phyloP scores from a whole-genome alignment of 164 flowering plant genomes.

The Euptelea pleiosperma region DNA sequence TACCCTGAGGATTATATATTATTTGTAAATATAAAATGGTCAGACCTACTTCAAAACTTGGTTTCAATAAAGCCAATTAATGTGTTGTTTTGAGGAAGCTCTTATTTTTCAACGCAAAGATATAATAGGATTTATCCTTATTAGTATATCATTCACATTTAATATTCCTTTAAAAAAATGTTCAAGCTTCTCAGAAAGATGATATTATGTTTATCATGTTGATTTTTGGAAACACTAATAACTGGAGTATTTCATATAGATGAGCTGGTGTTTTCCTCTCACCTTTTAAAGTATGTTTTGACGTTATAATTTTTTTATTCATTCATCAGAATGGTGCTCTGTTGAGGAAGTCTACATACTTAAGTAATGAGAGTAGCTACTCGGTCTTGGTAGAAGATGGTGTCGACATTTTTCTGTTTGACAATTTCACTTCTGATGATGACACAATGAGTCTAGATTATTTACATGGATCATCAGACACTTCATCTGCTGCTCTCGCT shows the following conservation, averaged over 20 bases:
- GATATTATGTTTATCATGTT: neutral
- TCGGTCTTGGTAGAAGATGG: conserved; percentile 76
- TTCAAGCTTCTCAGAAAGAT: neutral
- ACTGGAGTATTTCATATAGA: neutral
- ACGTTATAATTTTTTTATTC: neutral
- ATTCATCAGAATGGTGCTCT: conserved; percentile 76
- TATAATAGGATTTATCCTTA: too few relatives aligned
- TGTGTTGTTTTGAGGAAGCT: too few relatives aligned
- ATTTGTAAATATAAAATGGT: too few relatives aligned
- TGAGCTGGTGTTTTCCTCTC: neutral
- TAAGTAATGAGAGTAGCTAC: conserved; percentile 87
- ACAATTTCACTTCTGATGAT: conserved; percentile 30
- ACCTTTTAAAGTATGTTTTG: neutral
- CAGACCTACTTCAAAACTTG: too few relatives aligned
- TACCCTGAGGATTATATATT: too few relatives aligned
- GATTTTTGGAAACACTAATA: neutral
- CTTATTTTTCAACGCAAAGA: too few relatives aligned
- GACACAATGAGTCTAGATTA: conserved; percentile 26
- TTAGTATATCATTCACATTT: too few relatives aligned
- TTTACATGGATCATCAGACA: conserved; percentile 29
- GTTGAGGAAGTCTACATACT: conserved; percentile 67
- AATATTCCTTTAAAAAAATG: too few relatives aligned
- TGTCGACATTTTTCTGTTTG: conserved; percentile 55
- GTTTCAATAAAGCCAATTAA: too few relatives aligned
- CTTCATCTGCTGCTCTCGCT: conserved; percentile 25